Evolutionary conservation across 306 rosid genomes (phyloP), one percentile per base, ranked within the genome.

Genomic region (Glycine tomentella): DNA sequence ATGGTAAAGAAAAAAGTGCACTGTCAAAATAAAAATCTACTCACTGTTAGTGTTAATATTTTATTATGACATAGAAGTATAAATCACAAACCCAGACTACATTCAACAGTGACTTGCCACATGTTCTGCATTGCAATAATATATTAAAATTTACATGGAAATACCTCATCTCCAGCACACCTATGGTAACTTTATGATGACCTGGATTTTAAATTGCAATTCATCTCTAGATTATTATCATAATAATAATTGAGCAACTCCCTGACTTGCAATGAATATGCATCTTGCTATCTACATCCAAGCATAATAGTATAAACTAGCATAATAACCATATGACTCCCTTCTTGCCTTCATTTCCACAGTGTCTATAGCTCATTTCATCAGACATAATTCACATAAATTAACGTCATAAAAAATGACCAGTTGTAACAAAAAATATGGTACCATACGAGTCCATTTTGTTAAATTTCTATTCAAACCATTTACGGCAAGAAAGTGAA

Each of bases 21-120:
- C 11, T 8, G 17, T 38, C 36, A 62, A 61, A 61, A 76, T 42
- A 45, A 53, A 48, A 53, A 71, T 33, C 46, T 12, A 72, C 52
- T 61, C 66, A 51, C n/a, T 77, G 44, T 76, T 52, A 36, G 8
- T 77, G 44, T 76, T 52, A 52, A 36, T 16, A 9, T 69, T 48
- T 59, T 53, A 40, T 42, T 42, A 42, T 44, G 16, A 33, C 12
- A 67, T 15, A 71, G 45, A 66, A 69, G 25, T 34, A 50, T 74
- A 48, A 33, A 68, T 40, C 58, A 69, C 45, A 55, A 50, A 85
- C 72, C 62, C 85, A 49, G 71, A 44, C 74, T 14, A 58, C 80
- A 58, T 55, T 72, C 76, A 76, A 64, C 63, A 69, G 69, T 52
- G 48, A 52, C 31, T 66, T 13, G 25, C 55, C 63, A 67, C 53